phyloP scores from a whole-genome alignment of 352 stramenopile genomes.

The Thraustotheca clavata region DNA sequence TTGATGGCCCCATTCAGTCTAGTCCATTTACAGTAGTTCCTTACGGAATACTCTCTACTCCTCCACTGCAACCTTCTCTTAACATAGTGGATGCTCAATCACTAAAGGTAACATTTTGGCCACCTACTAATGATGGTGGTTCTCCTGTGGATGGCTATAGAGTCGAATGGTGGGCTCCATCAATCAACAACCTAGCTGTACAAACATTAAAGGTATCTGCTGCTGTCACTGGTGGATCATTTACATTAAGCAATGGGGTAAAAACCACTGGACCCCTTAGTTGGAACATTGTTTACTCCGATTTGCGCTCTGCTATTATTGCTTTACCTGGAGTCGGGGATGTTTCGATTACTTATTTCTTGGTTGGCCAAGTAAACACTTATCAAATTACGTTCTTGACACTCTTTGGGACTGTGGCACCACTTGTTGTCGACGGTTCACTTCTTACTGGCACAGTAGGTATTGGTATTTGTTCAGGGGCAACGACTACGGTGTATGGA shows the following conservation, averaged over 20 bases:
- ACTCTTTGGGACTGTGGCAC: conserved; percentile 27
- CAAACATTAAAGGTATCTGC: conserved; percentile 84
- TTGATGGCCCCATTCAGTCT: conserved; percentile 38
- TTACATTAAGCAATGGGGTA: conserved; percentile 57
- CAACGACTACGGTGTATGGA: conserved; percentile 19
- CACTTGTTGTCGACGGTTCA: conserved; percentile 30
- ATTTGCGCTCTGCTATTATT: conserved; percentile 75
- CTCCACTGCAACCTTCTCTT: conserved; percentile 34
- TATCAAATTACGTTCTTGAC: conserved; percentile 59
- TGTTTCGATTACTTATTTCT: conserved; percentile 45
- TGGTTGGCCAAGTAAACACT: not conserved
- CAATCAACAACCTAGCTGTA: conserved; percentile 31
- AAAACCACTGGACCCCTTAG: conserved; percentile 46
- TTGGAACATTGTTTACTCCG: conserved; percentile 44
- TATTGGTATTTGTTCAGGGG: conserved; percentile 49
- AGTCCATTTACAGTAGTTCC: conserved; percentile 61
- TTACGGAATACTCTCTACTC: conserved; percentile 43
- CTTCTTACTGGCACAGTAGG: conserved; percentile 31
- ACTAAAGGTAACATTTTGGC: conserved; percentile 80
- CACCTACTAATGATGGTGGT: conserved; percentile 79
- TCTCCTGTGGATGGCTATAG: conserved; percentile 70
- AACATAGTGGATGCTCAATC: conserved; percentile 38
- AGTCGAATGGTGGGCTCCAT: conserved; percentile 82
- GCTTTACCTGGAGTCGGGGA: conserved; percentile 66
- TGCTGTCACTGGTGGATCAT: conserved; percentile 68